These are phyloP conservation scores for Eucalyptus globulus DNA, from an alignment of 345 rosid genomes.

Conservation along the genomic window DNA sequence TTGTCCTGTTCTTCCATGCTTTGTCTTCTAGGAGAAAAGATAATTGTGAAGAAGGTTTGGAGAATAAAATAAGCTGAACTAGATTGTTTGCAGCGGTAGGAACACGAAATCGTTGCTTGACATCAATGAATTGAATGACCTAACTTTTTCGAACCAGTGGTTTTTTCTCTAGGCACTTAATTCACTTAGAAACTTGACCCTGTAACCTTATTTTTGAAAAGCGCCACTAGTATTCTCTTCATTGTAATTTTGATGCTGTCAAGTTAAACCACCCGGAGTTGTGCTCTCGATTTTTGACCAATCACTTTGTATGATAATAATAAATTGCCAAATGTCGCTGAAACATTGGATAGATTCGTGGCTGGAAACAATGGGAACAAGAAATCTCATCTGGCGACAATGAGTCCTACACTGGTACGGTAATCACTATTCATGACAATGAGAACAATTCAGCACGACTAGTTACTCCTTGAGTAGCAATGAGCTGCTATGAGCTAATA, in stretches of 20 bases:
- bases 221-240: not conserved
- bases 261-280: not conserved
- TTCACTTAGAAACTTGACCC: not conserved
- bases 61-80: not conserved
- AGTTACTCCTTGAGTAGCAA: not conserved
- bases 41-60: not conserved
- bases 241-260: not conserved
- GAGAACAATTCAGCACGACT: not conserved
- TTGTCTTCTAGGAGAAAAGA: not conserved
- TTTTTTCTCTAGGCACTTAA: not conserved
- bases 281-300: not conserved
- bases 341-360: conserved; percentile 48
- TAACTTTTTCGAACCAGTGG: not conserved
- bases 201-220: not conserved
- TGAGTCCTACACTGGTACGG: conserved; percentile 74
- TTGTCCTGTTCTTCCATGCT: not conserved
- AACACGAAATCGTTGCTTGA: not conserved
- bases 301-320: not conserved
- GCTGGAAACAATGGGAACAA: conserved; percentile 92
- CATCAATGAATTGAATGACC: not conserved
- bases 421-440: not conserved
- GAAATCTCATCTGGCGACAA: conserved; percentile 67
- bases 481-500: not conserved
- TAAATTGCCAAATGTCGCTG: not conserved
- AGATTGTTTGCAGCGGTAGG: not conserved